These are phyloP conservation scores for Miscanthus lutarioriparius DNA, from an alignment of 176 grass and related monocot genomes.

Conservation along the genomic window DNA sequence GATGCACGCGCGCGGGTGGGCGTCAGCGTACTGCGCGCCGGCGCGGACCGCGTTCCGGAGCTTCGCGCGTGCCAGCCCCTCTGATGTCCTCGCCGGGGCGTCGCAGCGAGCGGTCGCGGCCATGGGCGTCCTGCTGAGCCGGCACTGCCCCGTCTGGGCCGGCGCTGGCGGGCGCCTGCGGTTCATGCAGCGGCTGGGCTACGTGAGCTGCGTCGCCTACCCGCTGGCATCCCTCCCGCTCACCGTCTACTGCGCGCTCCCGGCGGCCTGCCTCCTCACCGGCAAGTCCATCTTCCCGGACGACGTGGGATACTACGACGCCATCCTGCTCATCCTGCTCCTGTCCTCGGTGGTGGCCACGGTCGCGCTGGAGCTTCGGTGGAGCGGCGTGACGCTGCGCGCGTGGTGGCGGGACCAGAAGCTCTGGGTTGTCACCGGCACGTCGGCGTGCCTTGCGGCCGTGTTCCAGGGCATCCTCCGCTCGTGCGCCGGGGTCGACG, in stretches of 20 bases:
- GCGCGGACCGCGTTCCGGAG: conserved; percentile 41
- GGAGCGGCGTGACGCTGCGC: conserved; percentile 48
- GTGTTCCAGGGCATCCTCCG: conserved; percentile 48
- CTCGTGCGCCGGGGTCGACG: conserved; percentile 44
- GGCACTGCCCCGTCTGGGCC: conserved; percentile 62
- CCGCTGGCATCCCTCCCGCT: conserved; percentile 61
- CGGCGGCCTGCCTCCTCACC: conserved; percentile 60
- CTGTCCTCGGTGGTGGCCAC: conserved; percentile 37
- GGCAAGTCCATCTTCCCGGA: conserved; percentile 55
- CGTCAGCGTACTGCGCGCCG: conserved; percentile 63
- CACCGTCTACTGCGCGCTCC: conserved; percentile 61
- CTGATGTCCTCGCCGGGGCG: conserved; percentile 47
- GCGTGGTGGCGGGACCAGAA: conserved; percentile 58
- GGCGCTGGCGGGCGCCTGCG: conserved; percentile 34
- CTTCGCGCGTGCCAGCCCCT: conserved; percentile 27
- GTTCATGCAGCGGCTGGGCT: conserved; percentile 57
- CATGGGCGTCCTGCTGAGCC: conserved; percentile 52
- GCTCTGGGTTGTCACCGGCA: conserved; percentile 44
- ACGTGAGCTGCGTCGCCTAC: conserved; percentile 47
- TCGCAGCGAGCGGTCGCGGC: conserved; percentile 49
- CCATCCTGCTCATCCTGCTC: conserved; percentile 44
- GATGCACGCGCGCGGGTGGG: conserved; percentile 79
- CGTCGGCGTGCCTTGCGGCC: conserved; percentile 44
- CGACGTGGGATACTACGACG: conserved; percentile 39
- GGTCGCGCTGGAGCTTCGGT: conserved; percentile 46